phyloP scores from a whole-genome alignment of 2,329 filamentous ascomycete genomes.

The Claviceps capensis region DNA sequence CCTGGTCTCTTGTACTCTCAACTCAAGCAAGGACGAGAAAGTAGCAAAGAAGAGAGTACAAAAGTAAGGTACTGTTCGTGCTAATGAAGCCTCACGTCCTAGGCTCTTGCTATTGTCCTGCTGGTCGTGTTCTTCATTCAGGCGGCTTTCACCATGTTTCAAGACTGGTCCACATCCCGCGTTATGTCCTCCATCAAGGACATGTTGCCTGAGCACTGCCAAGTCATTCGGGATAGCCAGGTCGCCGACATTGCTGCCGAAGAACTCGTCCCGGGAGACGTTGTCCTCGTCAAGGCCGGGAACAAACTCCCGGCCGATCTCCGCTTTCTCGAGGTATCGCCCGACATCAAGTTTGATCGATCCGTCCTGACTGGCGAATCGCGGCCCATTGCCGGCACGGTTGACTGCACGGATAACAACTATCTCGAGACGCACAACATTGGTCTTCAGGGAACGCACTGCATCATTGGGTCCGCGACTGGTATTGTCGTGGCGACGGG shows the following conservation, averaged over 20 bases:
- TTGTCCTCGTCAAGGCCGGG: slow-evolving; percentile 54
- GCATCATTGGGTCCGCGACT: slow-evolving; percentile 51
- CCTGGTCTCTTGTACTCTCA: too few species aligned
- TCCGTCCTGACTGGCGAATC: slow-evolving; percentile 61
- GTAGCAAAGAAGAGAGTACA: neutral
- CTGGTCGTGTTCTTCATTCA: slow-evolving; percentile 55
- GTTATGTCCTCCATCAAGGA: slow-evolving; percentile 71
- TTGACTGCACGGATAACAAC: slow-evolving; percentile 56
- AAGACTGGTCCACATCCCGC: slow-evolving; percentile 62
- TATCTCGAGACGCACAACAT: slow-evolving; percentile 67
- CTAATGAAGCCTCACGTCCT: neutral
- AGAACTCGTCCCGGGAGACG: slow-evolving; percentile 59
- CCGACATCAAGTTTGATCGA: slow-evolving; percentile 58
- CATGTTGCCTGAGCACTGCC: slow-evolving; percentile 64
- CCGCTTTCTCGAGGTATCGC: slow-evolving; percentile 53
- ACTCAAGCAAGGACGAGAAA: neutral
- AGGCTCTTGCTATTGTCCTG: slow-evolving; percentile 59
- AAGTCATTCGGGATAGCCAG: slow-evolving; percentile 46
- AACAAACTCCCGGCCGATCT: slow-evolving; percentile 65
- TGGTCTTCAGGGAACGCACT: slow-evolving; percentile 68
- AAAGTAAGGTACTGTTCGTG: neutral
- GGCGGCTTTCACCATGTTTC: slow-evolving; percentile 55
- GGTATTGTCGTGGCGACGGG: slow-evolving; percentile 61
- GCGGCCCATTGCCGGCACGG: slow-evolving; percentile 45
- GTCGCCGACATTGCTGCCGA: slow-evolving; percentile 34